phyloP scores from a whole-genome alignment of 306 rosid genomes.

The Hippophae rhamnoides region DNA sequence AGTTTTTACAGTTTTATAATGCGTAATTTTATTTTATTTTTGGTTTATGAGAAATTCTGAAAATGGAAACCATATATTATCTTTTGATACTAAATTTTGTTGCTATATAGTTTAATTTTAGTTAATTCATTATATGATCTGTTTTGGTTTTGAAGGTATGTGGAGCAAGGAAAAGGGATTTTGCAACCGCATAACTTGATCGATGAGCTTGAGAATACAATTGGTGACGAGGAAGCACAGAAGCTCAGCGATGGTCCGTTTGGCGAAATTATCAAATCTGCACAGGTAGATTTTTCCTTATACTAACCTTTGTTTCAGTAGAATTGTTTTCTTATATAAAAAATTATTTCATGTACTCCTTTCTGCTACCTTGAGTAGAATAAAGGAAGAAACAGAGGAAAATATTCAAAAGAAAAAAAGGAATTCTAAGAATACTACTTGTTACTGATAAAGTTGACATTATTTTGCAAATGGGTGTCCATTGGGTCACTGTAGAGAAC shows the following conservation, averaged over 20 bases:
- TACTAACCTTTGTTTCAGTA: background rate
- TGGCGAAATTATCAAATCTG: slow-evolving; percentile 39
- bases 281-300: slow-evolving; percentile 37
- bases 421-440: too few relatives aligned
- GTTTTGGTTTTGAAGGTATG: slow-evolving; percentile 41
- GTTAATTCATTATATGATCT: too few relatives aligned
- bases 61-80: background rate
- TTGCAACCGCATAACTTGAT: slow-evolving; percentile 78
- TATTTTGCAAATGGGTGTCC: too few relatives aligned
- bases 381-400: too few relatives aligned
- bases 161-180: slow-evolving; percentile 78
- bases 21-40: background rate
- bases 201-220: slow-evolving; percentile 55
- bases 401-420: too few relatives aligned
- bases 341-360: background rate
- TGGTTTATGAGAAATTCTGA: slow-evolving; percentile 1
- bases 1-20: background rate
- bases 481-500: too few relatives aligned
- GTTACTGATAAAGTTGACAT: too few relatives aligned
- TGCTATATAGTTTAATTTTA: too few relatives aligned
- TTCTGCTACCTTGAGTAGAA: too few relatives aligned
- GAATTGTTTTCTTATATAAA: background rate
- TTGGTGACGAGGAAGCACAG: slow-evolving; percentile 27
- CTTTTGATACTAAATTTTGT: too few relatives aligned
- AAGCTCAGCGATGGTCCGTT: slow-evolving; percentile 42